These are phyloP conservation scores for Auricularia cornea DNA, from an alignment of 768 basidiomycete genomes.

Conservation along the genomic window DNA sequence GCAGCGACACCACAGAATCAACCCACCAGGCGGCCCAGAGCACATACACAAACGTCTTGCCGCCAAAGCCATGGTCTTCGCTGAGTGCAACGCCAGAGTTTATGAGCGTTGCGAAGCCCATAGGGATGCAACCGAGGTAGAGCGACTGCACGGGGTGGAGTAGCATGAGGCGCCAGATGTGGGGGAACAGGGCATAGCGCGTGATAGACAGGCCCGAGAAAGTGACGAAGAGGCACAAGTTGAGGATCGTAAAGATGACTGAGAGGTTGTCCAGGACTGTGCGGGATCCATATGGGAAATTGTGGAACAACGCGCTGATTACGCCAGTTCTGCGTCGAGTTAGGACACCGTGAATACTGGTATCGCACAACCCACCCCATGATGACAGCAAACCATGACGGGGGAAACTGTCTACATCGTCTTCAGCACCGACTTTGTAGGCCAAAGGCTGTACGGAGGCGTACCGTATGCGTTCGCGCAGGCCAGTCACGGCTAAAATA, in stretches of 20 bases:
- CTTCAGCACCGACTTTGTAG: not conserved
- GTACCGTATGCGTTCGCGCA: not conserved
- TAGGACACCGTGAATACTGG: not conserved
- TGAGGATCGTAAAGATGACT: conserved; percentile 13
- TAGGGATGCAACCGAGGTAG: conserved; percentile 43
- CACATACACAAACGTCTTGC: conserved; percentile 41
- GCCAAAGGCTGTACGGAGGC: not conserved
- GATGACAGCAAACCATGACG: conserved; percentile 10
- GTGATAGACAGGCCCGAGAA: conserved; percentile 37
- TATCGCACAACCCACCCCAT: conserved; percentile 2
- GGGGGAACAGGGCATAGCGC: conserved; percentile 48
- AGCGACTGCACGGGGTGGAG: conserved; percentile 43
- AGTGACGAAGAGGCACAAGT: conserved; percentile 44
- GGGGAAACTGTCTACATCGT: conserved; percentile 3
- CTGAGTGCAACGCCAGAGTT: conserved; percentile 40
- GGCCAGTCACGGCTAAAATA: not conserved
- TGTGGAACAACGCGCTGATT: conserved; percentile 5
- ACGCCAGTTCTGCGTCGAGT: not conserved
- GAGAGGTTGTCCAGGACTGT: conserved; percentile 3
- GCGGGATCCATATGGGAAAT: conserved; percentile 6
- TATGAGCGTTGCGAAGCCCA: conserved; percentile 54
- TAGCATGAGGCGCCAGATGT: conserved; percentile 42
- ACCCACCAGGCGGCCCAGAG: conserved; percentile 68
- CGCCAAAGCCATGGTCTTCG: conserved; percentile 40
- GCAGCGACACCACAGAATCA: conserved; percentile 44